These are phyloP conservation scores for Digitaria exilis DNA, from an alignment of 202 grass and related monocot species.

Conservation along the genomic window DNA sequence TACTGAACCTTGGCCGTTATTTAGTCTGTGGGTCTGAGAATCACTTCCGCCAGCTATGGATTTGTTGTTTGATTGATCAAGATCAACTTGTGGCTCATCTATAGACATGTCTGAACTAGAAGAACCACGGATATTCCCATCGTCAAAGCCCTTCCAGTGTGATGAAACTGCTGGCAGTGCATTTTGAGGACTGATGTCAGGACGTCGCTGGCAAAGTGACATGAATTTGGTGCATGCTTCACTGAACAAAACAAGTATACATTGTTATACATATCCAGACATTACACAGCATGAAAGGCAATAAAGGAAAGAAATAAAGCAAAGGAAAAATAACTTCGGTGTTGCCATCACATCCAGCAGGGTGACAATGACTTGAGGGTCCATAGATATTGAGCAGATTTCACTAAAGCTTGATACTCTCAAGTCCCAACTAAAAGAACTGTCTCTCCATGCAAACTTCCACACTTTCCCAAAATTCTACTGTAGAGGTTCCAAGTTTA, in stretches of 20 bases:
- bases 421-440: slow-evolving; percentile 30
- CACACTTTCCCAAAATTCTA: background rate
- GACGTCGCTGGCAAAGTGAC: slow-evolving; percentile 72
- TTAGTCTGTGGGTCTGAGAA: slow-evolving; percentile 35
- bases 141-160: slow-evolving; percentile 71
- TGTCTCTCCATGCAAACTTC: slow-evolving; percentile 31
- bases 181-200: slow-evolving; percentile 61
- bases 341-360: slow-evolving; percentile 17
- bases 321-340: slow-evolving; percentile 28
- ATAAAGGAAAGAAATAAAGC: slow-evolving; percentile 29
- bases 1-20: slow-evolving; percentile 43
- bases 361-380: background rate
- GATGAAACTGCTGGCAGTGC: slow-evolving; percentile 41
- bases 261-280: slow-evolving; percentile 38
- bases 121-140: slow-evolving; percentile 72
- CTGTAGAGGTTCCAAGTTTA: slow-evolving; percentile 29
- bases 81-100: slow-evolving; percentile 74
- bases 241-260: slow-evolving; percentile 55
- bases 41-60: slow-evolving; percentile 24
- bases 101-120: slow-evolving; percentile 98
- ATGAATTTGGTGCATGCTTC: slow-evolving; percentile 95
- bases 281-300: slow-evolving; percentile 29
- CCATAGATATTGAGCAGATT: slow-evolving; percentile 21
- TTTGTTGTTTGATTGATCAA: slow-evolving; percentile 42
- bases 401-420: slow-evolving; percentile 7